A percentile compares a stretch with the other conserved stretches of the same genome.
phyloP scores from a whole-genome alignment of 2,329 filamentous ascomycete genomes.

The Penicillium sp. region DNA sequence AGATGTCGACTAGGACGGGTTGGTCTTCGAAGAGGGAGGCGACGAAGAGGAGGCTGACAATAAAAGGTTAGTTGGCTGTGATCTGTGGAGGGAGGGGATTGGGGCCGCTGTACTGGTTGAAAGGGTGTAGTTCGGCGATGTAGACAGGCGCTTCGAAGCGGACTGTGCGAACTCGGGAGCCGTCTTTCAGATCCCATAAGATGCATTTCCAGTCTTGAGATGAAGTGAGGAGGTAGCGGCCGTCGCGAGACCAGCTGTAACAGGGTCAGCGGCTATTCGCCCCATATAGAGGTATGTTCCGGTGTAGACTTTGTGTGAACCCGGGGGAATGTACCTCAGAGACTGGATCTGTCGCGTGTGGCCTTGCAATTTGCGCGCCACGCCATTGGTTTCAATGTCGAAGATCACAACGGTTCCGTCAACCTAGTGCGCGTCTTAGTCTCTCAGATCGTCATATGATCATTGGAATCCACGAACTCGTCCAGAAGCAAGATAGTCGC shows the following conservation, averaged over 20 bases:
- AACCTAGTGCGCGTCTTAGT: slow-evolving; percentile 43
- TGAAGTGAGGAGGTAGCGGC: slow-evolving; percentile 83
- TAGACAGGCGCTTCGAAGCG: slow-evolving; percentile 92
- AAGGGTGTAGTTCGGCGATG: slow-evolving; percentile 90
- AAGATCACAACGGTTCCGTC: slow-evolving; percentile 95
- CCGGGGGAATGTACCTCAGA: slow-evolving; percentile 52
- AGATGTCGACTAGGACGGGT: slow-evolving; percentile 80
- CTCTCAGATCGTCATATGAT: background rate
- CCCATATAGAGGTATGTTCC: background rate
- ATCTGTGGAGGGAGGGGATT: background rate
- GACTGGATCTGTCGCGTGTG: slow-evolving; percentile 93
- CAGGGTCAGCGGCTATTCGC: background rate
- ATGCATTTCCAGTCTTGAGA: slow-evolving; percentile 97
- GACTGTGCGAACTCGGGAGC: slow-evolving; percentile 71
- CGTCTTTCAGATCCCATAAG: slow-evolving; percentile 82
- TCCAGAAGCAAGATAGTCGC: slow-evolving; percentile 91
- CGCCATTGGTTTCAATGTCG: slow-evolving; percentile 95
- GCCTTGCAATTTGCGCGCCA: slow-evolving; percentile 87
- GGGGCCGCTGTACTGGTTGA: slow-evolving; percentile 67
- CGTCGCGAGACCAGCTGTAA: slow-evolving; percentile 79
- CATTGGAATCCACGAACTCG: slow-evolving; percentile 53
- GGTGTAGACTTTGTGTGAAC: background rate
- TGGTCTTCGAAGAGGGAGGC: slow-evolving; percentile 92
- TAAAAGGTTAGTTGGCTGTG: background rate
- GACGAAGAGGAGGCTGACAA: slow-evolving; percentile 73